Conservation (phyloP, 208 protist species). For the Tritrichomonas musculus region DNA sequence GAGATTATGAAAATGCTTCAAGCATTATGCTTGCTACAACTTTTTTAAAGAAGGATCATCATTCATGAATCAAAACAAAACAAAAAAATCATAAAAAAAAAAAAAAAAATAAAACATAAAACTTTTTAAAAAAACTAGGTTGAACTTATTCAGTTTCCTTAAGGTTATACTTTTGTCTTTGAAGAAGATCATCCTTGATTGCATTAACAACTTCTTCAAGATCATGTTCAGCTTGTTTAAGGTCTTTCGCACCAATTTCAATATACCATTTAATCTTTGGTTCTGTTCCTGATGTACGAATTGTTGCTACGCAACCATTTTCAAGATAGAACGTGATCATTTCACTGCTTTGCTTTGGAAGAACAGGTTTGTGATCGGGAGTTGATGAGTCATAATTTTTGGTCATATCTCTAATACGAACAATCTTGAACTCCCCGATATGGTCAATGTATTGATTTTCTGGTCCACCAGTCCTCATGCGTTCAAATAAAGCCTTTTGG, state of each 20-base stretch:
- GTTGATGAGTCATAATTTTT: neutral
- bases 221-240: neutral
- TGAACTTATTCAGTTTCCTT: conserved; percentile 22
- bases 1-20: too few species aligned
- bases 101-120: too few species aligned
- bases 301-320: neutral
- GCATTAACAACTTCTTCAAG: neutral
- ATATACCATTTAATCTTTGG: conserved; percentile 36
- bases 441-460: neutral
- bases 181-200: conserved; percentile 3
- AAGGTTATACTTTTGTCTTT: conserved; percentile 21
- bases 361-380: neutral
- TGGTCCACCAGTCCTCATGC: neutral
- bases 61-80: too few species aligned
- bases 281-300: conserved; percentile 23
- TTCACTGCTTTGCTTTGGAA: neutral
- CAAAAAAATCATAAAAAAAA: too few species aligned
- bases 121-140: too few species aligned
- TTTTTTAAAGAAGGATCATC: too few species aligned
- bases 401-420: neutral
- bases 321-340: conserved; percentile 34
- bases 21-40: too few species aligned
- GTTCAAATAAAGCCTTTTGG: neutral
- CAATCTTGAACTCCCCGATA: neutral
- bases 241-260: neutral